phyloP scores from a whole-genome alignment of 768 basidiomycete species.

The Termitomyces sp. region DNA sequence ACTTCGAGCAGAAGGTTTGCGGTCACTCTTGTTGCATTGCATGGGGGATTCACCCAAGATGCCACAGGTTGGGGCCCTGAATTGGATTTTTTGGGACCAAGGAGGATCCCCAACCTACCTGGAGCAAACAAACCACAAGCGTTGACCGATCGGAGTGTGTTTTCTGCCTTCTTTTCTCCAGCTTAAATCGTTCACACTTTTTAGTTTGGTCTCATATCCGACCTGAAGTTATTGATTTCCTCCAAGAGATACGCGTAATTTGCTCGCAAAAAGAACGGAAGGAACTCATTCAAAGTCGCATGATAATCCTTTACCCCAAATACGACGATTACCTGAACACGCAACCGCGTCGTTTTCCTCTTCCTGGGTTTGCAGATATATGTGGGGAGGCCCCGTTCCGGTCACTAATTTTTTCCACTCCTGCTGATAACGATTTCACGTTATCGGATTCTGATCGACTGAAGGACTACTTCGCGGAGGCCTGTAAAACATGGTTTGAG shows the following conservation, averaged over 20 bases:
- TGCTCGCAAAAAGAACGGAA: slow-evolving; percentile 10
- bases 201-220: slow-evolving; percentile 26
- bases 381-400: slow-evolving; percentile 19
- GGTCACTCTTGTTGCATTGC: background rate
- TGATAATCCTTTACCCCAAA: background rate
- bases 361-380: slow-evolving; percentile 15
- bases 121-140: slow-evolving; percentile 16
- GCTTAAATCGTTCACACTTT: background rate
- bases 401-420: slow-evolving; percentile 17
- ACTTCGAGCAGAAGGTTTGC: slow-evolving; percentile 12
- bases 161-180: background rate
- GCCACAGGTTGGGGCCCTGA: slow-evolving; percentile 6
- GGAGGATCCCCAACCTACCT: slow-evolving; percentile 14
- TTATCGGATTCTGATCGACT: slow-evolving; percentile 11
- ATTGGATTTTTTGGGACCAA: slow-evolving; percentile 5
- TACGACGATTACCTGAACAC: background rate
- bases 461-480: slow-evolving; percentile 3
- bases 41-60: background rate
- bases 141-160: slow-evolving; percentile 23
- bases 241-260: slow-evolving; percentile 11
- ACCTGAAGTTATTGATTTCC: slow-evolving; percentile 16
- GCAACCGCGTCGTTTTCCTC: background rate
- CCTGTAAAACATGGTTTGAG: slow-evolving; percentile 20
- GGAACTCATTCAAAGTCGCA: background rate
- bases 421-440: slow-evolving; percentile 1